Evolutionary conservation across 2,329 filamentous ascomycete genomes (phyloP), one percentile per base, ranked within the genome.

Genomic region (Claviceps sp.): DNA sequence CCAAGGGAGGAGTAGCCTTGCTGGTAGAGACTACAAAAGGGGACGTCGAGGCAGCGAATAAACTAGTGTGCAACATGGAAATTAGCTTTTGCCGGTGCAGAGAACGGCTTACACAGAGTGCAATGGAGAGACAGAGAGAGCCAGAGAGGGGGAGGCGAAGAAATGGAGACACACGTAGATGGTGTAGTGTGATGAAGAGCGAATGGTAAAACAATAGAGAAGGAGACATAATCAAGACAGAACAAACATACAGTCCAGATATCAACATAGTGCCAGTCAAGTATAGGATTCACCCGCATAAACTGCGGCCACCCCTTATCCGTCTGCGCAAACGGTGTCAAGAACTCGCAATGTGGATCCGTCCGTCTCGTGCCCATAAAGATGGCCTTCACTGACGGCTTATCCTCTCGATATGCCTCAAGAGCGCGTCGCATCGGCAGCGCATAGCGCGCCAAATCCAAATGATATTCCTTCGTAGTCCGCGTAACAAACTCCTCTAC

Each of bases 241-340:
- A 9, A 34, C 14, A 34, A 17, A 16, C 45, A 74, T 63, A 94
- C 89, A 17, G 83, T 80, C 93, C 93, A 97, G 50, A 97, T 91
- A 66, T 97, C 91, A 11, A 81, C 79, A 67, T 96, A 95, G 66
- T 93, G 88, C 93, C 93, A 98, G 68, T 98, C 93, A 62, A 98
- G 90, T 9, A 98, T 86, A 0, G 93, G 91, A 67, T 98, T 89
- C 54, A 97, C 77, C 53, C 93, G 80, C 83, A 97, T 90, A 62
- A 97, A 95, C 44, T 76, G 71, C 38, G 93, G 93, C 93, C 93
- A 98, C 2, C 85, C 89, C 38, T 78, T 73, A 67, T 97, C 93
- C 4, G 93, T 98, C 49, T 77, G 78, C 64, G 95, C 87, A 64
- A 97, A 97, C 67, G 86, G 81, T 40, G 78, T 85, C 60, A 98